Conservation (phyloP, 2,329 filamentous ascomycete genomes). For the Aspergillus sojae region DNA sequence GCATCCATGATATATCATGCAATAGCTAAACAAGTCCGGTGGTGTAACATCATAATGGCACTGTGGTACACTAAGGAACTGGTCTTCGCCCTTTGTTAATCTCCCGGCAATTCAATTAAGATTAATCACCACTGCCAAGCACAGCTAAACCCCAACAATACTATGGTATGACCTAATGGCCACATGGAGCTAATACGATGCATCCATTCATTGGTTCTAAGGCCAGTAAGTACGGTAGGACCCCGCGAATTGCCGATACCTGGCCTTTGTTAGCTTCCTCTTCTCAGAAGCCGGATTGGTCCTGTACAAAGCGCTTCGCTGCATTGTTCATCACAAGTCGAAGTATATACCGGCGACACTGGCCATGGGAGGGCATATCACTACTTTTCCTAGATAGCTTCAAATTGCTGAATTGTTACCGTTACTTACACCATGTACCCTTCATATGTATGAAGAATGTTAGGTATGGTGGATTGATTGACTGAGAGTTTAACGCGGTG, state of each 20-base stretch:
- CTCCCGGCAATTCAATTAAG: not conserved
- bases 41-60: not conserved
- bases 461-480: not conserved
- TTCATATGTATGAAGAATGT: not conserved
- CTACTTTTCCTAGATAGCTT: not conserved
- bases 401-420: not conserved
- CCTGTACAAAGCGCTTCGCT: not conserved
- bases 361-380: not conserved
- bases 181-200: not conserved
- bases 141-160: not conserved
- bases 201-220: not conserved
- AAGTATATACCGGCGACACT: not conserved
- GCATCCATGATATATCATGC: not conserved
- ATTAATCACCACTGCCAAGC: not conserved
- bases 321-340: not conserved
- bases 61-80: not conserved
- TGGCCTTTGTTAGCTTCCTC: not conserved
- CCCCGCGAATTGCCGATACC: not conserved
- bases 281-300: not conserved
- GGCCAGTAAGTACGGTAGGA: not conserved
- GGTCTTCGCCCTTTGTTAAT: not conserved
- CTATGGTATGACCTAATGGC: not conserved
- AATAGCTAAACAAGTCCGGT: not conserved
- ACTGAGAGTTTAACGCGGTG: not conserved
- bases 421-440: not conserved